These are phyloP conservation scores for Fusarium sp. DNA, from an alignment of 2,329 filamentous ascomycete species.

Conservation along the genomic window DNA sequence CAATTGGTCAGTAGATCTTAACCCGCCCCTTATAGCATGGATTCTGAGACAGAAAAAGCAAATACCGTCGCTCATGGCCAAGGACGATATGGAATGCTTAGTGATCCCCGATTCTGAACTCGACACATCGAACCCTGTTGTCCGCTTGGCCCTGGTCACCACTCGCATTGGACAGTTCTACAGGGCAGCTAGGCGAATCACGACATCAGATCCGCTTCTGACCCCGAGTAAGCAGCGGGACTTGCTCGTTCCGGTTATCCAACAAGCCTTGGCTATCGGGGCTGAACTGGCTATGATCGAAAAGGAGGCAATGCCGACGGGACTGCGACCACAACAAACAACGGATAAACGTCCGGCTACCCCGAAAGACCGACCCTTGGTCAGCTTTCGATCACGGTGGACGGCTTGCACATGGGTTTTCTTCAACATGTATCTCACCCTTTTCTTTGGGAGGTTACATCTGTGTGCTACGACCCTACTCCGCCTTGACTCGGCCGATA, in stretches of 20 bases:
- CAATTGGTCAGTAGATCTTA: slow-evolving; percentile 32
- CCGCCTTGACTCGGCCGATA: neutral
- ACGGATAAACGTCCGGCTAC: slow-evolving; percentile 18
- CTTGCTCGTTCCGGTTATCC: slow-evolving; percentile 16
- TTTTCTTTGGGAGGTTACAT: slow-evolving; percentile 27
- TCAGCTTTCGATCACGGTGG: slow-evolving; percentile 23
- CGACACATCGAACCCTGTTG: slow-evolving; percentile 8
- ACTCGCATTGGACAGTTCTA: slow-evolving; percentile 35
- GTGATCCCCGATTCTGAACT: slow-evolving; percentile 17
- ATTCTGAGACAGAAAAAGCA: slow-evolving; percentile 23
- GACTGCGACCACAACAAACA: slow-evolving; percentile 16
- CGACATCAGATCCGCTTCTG: neutral
- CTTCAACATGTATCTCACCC: slow-evolving; percentile 12
- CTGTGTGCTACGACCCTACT: slow-evolving; percentile 14
- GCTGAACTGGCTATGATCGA: slow-evolving; percentile 16
- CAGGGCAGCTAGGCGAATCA: slow-evolving; percentile 23
- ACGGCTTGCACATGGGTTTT: slow-evolving; percentile 20
- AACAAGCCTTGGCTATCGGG: slow-evolving; percentile 29
- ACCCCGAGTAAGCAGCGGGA: slow-evolving; percentile 1
- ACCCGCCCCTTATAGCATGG: neutral
- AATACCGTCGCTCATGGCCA: slow-evolving; percentile 23
- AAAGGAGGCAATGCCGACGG: slow-evolving; percentile 10
- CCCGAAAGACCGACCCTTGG: slow-evolving; percentile 1
- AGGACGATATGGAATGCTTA: slow-evolving; percentile 26
- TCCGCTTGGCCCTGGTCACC: slow-evolving; percentile 24